phyloP scores from a whole-genome alignment of 1,284 basidiomycete species.

The Pseudozyma tsukubaensis region DNA sequence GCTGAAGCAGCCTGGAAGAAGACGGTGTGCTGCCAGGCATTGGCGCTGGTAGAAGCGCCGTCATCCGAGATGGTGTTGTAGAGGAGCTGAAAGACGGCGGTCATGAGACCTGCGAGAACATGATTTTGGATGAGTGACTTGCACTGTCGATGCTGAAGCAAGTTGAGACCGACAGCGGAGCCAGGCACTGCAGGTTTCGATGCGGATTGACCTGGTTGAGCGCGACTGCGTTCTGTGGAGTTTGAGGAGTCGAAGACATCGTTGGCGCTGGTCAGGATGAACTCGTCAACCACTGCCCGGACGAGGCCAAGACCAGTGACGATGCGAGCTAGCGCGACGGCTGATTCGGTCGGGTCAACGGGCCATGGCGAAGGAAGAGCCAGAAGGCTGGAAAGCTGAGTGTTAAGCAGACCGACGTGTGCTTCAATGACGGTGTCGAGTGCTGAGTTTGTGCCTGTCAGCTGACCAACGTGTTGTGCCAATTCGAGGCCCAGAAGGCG shows the following conservation, averaged over 20 bases:
- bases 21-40: conserved; percentile 25
- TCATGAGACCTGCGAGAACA: conserved; percentile 50
- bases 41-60: conserved; percentile 9
- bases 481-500: conserved; percentile 52
- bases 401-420: conserved; percentile 43
- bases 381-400: conserved; percentile 38
- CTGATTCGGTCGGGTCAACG: conserved; percentile 25
- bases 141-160: conserved; percentile 56
- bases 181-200: conserved; percentile 39
- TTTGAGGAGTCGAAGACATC: conserved; percentile 35
- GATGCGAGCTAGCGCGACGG: conserved; percentile 24
- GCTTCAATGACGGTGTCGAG: conserved; percentile 28
- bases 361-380: conserved; percentile 45
- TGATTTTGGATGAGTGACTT: conserved; percentile 54
- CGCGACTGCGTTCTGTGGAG: conserved; percentile 20
- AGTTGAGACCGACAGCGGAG: conserved; percentile 49
- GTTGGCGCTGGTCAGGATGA: conserved; percentile 47
- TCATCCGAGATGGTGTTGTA: conserved; percentile 45
- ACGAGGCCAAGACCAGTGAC: conserved; percentile 46
- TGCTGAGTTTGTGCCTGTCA: conserved; percentile 15
- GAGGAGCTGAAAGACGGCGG: conserved; percentile 45
- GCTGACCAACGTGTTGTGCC: conserved; percentile 39
- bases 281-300: conserved; percentile 47
- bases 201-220: conserved; percentile 12
- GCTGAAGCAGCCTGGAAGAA: conserved; percentile 50